Percentiles rank a stretch among this genome's conserved stretches.
phyloP scores from a whole-genome alignment of 1,284 basidiomycete species.

The Sporisorium exsertum region DNA sequence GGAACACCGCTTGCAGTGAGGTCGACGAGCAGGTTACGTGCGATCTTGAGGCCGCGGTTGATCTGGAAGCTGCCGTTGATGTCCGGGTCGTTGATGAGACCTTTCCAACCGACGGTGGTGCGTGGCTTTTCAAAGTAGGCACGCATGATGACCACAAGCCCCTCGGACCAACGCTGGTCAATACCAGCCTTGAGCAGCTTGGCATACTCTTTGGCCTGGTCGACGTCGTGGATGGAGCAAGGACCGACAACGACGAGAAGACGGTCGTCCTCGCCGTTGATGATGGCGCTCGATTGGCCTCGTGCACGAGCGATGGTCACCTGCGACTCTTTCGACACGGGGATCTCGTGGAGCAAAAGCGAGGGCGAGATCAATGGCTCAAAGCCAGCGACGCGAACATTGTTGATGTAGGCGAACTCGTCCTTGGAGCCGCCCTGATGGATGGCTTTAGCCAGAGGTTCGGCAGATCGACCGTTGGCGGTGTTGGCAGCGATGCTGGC shows the following conservation, averaged over 20 bases:
- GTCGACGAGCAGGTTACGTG: slow-evolving; percentile 88
- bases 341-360: slow-evolving; percentile 65
- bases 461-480: slow-evolving; percentile 45
- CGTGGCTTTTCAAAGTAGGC: slow-evolving; percentile 90
- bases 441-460: slow-evolving; percentile 45
- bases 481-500: slow-evolving; percentile 47
- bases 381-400: slow-evolving; percentile 66
- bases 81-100: slow-evolving; percentile 78
- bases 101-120: slow-evolving; percentile 83
- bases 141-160: slow-evolving; percentile 92
- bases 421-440: slow-evolving; percentile 23
- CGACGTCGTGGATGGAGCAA: slow-evolving; percentile 91
- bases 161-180: slow-evolving; percentile 71
- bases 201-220: slow-evolving; percentile 92
- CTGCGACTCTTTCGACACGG: slow-evolving; percentile 55
- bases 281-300: slow-evolving; percentile 54
- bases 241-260: slow-evolving; percentile 76
- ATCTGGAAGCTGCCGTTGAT: slow-evolving; percentile 95
- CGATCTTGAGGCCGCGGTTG: slow-evolving; percentile 84
- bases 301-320: slow-evolving; percentile 62
- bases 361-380: slow-evolving; percentile 66
- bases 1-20: slow-evolving; percentile 89
- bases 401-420: slow-evolving; percentile 58
- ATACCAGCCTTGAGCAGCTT: slow-evolving; percentile 65
- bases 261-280: slow-evolving; percentile 66